Percentiles rank a stretch among this genome's conserved stretches.
These are phyloP conservation scores for Butyriboletus loyo DNA, from an alignment of 768 basidiomycete species.

Conservation along the genomic window DNA sequence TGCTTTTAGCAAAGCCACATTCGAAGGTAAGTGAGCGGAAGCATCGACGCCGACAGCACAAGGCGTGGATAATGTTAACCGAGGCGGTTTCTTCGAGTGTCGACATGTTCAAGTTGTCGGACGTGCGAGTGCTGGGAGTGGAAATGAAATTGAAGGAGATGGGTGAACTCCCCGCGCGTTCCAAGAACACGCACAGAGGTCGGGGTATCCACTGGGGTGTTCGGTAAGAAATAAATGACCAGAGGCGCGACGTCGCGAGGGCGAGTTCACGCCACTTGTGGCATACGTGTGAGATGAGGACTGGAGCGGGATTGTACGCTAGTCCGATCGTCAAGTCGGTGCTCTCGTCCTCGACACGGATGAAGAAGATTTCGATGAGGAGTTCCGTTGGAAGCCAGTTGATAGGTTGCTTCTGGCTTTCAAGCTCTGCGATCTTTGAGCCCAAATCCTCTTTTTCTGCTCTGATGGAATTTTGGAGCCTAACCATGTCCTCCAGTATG, in stretches of 20 bases:
- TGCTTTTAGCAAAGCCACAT: slow-evolving; percentile 29
- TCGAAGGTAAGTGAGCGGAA: slow-evolving; percentile 35
- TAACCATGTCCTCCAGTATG: slow-evolving; percentile 40
- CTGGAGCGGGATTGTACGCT: slow-evolving; percentile 33
- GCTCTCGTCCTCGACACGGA: slow-evolving; percentile 26
- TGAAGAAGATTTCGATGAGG: slow-evolving; percentile 42
- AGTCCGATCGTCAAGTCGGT: slow-evolving; percentile 22
- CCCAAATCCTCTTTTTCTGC: slow-evolving; percentile 34
- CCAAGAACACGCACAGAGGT: slow-evolving; percentile 31
- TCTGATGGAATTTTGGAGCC: slow-evolving; percentile 35
- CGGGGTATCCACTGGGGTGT: slow-evolving; percentile 22
- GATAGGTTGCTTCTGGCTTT: slow-evolving; percentile 43
- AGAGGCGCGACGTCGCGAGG: slow-evolving; percentile 42
- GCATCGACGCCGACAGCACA: slow-evolving; percentile 25
- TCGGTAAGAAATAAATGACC: slow-evolving; percentile 39
- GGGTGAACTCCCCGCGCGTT: slow-evolving; percentile 34
- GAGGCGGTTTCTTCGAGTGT: slow-evolving; percentile 19
- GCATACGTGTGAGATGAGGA: slow-evolving; percentile 48
- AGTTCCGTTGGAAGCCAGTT: slow-evolving; percentile 52
- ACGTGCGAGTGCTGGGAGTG: slow-evolving; percentile 6
- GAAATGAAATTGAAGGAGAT: slow-evolving; percentile 37
- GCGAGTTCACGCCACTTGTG: slow-evolving; percentile 47
- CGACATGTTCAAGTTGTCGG: slow-evolving; percentile 12
- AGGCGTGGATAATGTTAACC: slow-evolving; percentile 22
- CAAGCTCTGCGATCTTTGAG: slow-evolving; percentile 32